Conservation (phyloP, 1,284 basidiomycete species). For the Rhodotorula glutinis region DNA sequence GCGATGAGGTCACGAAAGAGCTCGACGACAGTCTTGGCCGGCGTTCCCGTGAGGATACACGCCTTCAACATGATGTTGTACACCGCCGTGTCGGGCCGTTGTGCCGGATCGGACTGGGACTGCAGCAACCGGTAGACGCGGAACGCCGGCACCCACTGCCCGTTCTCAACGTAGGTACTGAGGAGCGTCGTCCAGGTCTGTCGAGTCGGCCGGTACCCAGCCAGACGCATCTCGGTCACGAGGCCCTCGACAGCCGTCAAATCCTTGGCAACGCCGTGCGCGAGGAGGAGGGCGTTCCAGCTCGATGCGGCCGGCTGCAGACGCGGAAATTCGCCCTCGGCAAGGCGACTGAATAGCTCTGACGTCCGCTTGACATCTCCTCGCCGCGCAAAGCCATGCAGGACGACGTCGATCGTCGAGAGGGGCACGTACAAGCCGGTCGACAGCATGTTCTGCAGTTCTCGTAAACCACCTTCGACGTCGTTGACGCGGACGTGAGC, state of each 20-base stretch:
- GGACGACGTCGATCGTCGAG: slow-evolving; percentile 49
- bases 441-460: slow-evolving; percentile 14
- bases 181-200: slow-evolving; percentile 69
- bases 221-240: slow-evolving; percentile 62
- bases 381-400: slow-evolving; percentile 58
- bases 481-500: slow-evolving; percentile 27
- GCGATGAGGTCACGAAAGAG: slow-evolving; percentile 63
- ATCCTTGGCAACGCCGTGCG: slow-evolving; percentile 66
- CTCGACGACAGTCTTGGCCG: slow-evolving; percentile 63
- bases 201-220: slow-evolving; percentile 64
- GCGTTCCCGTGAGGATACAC: slow-evolving; percentile 74
- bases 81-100: slow-evolving; percentile 48
- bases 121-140: slow-evolving; percentile 68
- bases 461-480: slow-evolving; percentile 21
- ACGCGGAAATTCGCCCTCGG: slow-evolving; percentile 53
- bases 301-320: slow-evolving; percentile 57
- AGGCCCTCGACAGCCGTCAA: slow-evolving; percentile 64
- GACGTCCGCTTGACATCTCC: slow-evolving; percentile 59
- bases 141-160: slow-evolving; percentile 72
- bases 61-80: slow-evolving; percentile 82
- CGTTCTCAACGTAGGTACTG: slow-evolving; percentile 77
- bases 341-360: slow-evolving; percentile 60
- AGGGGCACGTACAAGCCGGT: slow-evolving; percentile 6
- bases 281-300: slow-evolving; percentile 68
- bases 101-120: slow-evolving; percentile 45